Evolutionary conservation across 1,284 basidiomycete species (phyloP).

Genomic region (Rhodotorula glutinis): DNA sequence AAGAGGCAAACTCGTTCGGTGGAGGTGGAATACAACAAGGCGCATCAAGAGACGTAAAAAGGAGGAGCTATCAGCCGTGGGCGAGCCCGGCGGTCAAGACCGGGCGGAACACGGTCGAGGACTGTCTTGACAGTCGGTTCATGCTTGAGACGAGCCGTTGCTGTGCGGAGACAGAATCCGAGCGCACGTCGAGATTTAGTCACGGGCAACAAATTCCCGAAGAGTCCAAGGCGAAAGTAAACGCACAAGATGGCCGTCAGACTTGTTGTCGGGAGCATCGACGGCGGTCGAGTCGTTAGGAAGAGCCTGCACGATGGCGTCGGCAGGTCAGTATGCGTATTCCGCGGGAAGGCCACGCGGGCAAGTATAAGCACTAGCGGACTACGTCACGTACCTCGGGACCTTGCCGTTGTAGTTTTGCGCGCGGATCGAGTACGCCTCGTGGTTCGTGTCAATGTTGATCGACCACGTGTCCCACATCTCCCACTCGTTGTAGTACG

Average conservation of each 20-base stretch:
- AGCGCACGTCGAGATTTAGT: neutral
- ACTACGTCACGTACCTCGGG: slow-evolving; percentile 38
- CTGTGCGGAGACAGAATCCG: neutral
- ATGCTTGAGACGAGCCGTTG: no score
- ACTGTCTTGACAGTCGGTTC: no score
- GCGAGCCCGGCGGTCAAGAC: no score
- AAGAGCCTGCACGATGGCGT: slow-evolving; percentile 37
- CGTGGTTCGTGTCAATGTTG: slow-evolving; percentile 57
- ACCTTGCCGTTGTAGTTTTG: slow-evolving; percentile 62
- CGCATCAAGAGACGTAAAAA: no score
- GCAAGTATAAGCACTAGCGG: no score
- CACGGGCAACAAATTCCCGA: neutral
- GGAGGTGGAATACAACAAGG: no score
- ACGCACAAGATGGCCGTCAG: slow-evolving; percentile 29
- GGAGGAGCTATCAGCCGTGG: no score
- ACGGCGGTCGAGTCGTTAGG: slow-evolving; percentile 36
- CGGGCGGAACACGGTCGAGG: no score
- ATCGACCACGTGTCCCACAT: slow-evolving; percentile 60
- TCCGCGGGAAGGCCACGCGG: no score
- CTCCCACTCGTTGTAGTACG: slow-evolving; percentile 61
- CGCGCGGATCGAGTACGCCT: slow-evolving; percentile 61
- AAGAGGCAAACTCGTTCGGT: no score
- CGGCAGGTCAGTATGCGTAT: no score
- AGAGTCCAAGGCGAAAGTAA: no score
- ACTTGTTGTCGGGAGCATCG: slow-evolving; percentile 38